Base-by-base conservation (phyloP, 1,284 basidiomycete genomes). In the Fistulinella cinereoalba region DNA sequence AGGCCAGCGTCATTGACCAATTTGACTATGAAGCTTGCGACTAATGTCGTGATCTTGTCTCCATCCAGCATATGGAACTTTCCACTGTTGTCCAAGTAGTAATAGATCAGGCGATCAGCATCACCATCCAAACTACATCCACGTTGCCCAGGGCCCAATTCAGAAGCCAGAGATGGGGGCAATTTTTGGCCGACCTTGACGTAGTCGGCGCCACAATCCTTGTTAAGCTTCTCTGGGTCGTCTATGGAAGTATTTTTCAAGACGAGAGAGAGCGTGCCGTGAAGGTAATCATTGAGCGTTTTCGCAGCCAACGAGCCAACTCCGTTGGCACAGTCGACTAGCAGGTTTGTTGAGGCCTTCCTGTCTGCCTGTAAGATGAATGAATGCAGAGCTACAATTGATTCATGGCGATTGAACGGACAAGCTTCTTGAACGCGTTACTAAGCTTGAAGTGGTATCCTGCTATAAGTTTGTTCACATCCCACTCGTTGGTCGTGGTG, bases 301-400 rank as follows among this genome's bases (percentile, higher is more conserved):
- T 74, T 71, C 9, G 84, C 81, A 31, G 87, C 83, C 11, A 80
- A 72, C 9, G 91, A 84, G 29, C 97, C 97, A 22, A 99, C 97
- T 23, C 97, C 97, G 62, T 99, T 99, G 23, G 97, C 97, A 65
- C 97, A 99, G 68, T 99, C 97, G 33, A 99, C 80, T 15, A 90
- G 69, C 29, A 99, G 67, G 15, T 85, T 79, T 3, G 76, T 62
- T 11, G 79, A 71, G 22, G 77, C 68, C 37, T 76, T 64, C 67
- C 86, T 77, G 56, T 86, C 85, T 50, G 75, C 67, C 85, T 88
- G 44, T 47, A 34, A 34, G 42, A 33, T 51, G 47, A 24, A 43
- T 56, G 46, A 51, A 44, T 22, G 32, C 25, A 43, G 41, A 42
- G 34, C 22, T 3, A 24, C 8, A 19, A n/a, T 18, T 11, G 41